Percentiles rank a stretch among this genome's conserved stretches.
These are phyloP conservation scores for Cryptomeria japonica DNA, from an alignment of 75 land plant species.

Conservation along the genomic window DNA sequence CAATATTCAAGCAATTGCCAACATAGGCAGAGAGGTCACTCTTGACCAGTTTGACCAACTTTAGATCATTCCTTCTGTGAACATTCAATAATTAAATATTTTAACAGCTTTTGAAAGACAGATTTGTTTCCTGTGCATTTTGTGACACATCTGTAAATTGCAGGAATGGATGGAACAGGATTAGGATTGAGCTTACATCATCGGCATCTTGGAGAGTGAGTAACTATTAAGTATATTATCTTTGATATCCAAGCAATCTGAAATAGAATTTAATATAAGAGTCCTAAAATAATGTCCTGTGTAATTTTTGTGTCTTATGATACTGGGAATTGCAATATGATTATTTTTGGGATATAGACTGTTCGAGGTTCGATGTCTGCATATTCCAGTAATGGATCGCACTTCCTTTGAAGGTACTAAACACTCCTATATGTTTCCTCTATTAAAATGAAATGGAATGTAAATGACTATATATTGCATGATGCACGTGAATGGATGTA, in stretches of 20 bases:
- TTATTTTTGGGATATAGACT: conserved; percentile 44
- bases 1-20: neutral
- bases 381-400: conserved; percentile 72
- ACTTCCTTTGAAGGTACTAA: conserved; percentile 70
- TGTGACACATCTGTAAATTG: neutral
- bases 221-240: neutral
- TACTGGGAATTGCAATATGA: neutral
- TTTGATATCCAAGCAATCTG: neutral
- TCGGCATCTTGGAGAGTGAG: conserved; percentile 65
- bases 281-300: neutral
- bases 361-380: conserved; percentile 86
- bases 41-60: neutral
- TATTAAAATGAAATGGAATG: neutral
- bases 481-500: neutral
- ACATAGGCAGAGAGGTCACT: neutral
- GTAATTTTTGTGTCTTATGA: neutral
- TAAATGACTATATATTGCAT: neutral
- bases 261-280: neutral
- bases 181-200: conserved; percentile 74
- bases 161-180: conserved; percentile 89
- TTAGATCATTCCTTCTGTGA: neutral
- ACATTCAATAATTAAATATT: neutral
- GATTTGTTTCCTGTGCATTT: neutral
- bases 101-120: neutral
- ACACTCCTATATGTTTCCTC: neutral